Percentiles rank a stretch among this genome's conserved stretches.
Conservation (phyloP, 352 stramenopile species). For the Globisporangium abappressorium region DNA sequence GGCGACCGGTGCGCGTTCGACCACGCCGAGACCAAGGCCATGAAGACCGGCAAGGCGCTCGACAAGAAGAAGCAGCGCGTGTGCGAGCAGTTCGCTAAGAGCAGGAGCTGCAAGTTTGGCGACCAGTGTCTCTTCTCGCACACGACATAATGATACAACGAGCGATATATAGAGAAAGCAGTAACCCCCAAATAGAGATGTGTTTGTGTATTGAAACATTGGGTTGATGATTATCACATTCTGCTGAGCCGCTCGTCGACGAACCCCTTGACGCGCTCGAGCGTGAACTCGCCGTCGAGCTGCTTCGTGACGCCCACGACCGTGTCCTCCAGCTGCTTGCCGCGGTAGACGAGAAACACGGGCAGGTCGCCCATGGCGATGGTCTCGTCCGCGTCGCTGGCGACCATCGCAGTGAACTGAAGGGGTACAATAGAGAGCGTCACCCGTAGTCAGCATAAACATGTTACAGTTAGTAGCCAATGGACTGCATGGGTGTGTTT, state of each 20-base stretch:
- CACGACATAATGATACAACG: constrained; percentile 16
- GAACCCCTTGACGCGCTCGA: constrained; percentile 39
- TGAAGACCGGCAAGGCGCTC: constrained; percentile 44
- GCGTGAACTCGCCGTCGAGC: constrained; percentile 67
- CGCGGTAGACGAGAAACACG: constrained; percentile 62
- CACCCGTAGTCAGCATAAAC: neutral
- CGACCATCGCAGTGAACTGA: constrained; percentile 62
- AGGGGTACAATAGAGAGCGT: constrained; percentile 1
- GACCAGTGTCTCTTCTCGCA: constrained; percentile 78
- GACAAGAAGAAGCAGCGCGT: constrained; percentile 51
- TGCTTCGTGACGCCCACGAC: constrained; percentile 51
- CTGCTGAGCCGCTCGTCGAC: constrained; percentile 32
- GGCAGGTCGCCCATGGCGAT: constrained; percentile 68
- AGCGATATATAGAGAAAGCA: neutral
- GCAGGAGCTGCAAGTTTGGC: constrained; percentile 61
- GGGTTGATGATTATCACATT: neutral
- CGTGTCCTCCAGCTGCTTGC: constrained; percentile 48
- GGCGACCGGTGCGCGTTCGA: constrained; percentile 72
- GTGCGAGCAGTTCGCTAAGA: constrained; percentile 49
- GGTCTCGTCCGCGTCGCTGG: constrained; percentile 61
- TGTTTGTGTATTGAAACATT: neutral
- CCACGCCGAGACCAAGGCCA: constrained; percentile 68
- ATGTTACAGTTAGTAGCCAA: neutral
- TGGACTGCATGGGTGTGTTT: neutral
- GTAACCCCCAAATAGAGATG: constrained; percentile 14